Percentiles rank a stretch among this genome's conserved stretches.
Conservation (phyloP, 148 eudicot genomes). For the Rhododendron vialii region DNA sequence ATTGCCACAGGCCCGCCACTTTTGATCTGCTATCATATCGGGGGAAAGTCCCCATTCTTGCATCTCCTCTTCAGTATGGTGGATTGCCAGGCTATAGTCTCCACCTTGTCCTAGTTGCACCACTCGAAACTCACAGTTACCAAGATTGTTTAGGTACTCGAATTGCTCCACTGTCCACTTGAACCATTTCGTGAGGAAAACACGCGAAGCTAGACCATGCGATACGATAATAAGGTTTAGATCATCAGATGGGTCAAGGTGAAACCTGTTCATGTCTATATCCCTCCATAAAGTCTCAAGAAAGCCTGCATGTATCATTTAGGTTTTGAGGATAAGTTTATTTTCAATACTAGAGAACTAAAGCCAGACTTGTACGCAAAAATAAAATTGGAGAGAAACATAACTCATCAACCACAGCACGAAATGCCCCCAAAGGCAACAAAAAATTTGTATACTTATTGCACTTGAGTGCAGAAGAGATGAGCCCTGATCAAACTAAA, state of each 20-base stretch:
- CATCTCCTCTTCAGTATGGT: constrained; percentile 61
- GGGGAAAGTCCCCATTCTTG: constrained; percentile 81
- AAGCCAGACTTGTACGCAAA: not conserved
- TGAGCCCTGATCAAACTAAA: not conserved
- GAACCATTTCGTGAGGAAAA: constrained; percentile 90
- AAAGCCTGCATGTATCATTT: constrained; percentile 58
- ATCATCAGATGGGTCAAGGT: constrained; percentile 47
- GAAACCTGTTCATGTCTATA: constrained; percentile 78
- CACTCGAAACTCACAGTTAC: constrained; percentile 66
- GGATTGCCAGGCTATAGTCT: constrained; percentile 84
- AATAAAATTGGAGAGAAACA: not conserved
- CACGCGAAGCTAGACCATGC: constrained; percentile 74
- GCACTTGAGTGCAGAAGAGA: not conserved
- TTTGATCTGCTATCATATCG: constrained; percentile 82
- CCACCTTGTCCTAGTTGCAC: constrained; percentile 69
- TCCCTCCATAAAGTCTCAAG: constrained; percentile 96
- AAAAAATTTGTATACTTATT: not conserved
- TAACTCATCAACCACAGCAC: not conserved
- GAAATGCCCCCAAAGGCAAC: not conserved
- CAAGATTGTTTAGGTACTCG: constrained; percentile 58
- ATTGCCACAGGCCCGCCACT: constrained; percentile 48
- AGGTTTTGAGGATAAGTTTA: not conserved
- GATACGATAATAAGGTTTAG: constrained; percentile 69
- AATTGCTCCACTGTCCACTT: constrained; percentile 92
- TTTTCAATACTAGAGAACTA: not conserved